Conservation (phyloP, 176 grass and related monocot genomes). For the Juncus effusus region DNA sequence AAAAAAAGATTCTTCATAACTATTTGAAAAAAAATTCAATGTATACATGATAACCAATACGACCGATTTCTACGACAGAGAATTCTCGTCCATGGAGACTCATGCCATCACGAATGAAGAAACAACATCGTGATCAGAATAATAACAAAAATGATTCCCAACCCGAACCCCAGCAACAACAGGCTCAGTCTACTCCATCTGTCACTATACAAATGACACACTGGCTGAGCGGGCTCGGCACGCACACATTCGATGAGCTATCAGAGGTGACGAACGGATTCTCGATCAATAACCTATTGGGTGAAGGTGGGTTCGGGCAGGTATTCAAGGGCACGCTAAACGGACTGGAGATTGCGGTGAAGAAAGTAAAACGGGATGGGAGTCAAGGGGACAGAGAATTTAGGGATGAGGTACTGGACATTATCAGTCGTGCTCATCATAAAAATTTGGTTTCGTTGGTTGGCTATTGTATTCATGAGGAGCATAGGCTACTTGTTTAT, state of each 20-base stretch:
- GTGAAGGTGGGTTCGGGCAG: slow-evolving; percentile 42
- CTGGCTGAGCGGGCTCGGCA: background rate
- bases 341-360: slow-evolving; percentile 34
- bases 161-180: no score
- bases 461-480: slow-evolving; percentile 28
- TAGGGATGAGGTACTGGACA: slow-evolving; percentile 37
- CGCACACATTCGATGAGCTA: slow-evolving; percentile 37
- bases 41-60: no score
- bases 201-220: no score
- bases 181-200: no score
- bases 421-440: slow-evolving; percentile 44
- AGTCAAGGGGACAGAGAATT: slow-evolving; percentile 47
- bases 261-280: slow-evolving; percentile 33
- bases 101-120: no score
- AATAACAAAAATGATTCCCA: no score
- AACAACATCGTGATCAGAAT: no score
- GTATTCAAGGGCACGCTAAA: slow-evolving; percentile 36
- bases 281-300: slow-evolving; percentile 29
- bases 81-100: no score
- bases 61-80: no score
- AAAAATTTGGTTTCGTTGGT: slow-evolving; percentile 32
- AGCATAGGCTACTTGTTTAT: slow-evolving; percentile 43
- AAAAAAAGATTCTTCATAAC: no score
- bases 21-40: no score
- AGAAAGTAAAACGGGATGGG: slow-evolving; percentile 33